phyloP scores from a whole-genome alignment of 495 filamentous ascomycete species.

The Neurospora sublineolata region DNA sequence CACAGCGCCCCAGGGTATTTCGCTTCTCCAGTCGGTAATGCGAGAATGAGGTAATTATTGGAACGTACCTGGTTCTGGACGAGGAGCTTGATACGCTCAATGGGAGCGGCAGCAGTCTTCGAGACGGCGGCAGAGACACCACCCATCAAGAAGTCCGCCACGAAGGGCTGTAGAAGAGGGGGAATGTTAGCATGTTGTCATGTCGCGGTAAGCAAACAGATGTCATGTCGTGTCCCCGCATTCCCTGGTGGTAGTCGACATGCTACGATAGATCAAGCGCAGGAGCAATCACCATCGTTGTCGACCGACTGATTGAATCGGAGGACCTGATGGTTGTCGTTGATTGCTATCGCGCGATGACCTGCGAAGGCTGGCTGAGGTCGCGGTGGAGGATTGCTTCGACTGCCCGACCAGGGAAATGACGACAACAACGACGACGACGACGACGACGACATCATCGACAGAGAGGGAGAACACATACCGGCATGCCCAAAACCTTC shows the following conservation, averaged over 20 bases:
- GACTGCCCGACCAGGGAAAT: conserved; percentile 4
- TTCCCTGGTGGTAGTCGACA: conserved; percentile 26
- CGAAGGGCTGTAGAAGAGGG: conserved; percentile 40
- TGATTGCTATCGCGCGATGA: not conserved
- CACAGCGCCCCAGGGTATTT: conserved; percentile 2
- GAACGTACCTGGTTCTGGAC: conserved; percentile 97
- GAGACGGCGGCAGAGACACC: conserved; percentile 99
- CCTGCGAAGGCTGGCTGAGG: not conserved
- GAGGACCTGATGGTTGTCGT: not conserved
- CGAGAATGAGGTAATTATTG: not conserved
- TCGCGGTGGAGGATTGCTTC: not conserved
- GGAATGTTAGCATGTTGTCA: conserved; percentile 12
- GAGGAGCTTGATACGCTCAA: conserved; percentile 99
- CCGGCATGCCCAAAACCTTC: conserved; percentile 79
- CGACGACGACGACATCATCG: not conserved
- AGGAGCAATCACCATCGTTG: not conserved
- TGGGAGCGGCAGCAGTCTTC: conserved; percentile 98
- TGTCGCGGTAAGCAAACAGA: conserved; percentile 21
- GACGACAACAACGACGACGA: not conserved
- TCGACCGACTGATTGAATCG: not conserved
- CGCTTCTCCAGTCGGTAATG: not conserved
- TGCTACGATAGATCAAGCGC: not conserved
- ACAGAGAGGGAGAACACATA: conserved; percentile 33
- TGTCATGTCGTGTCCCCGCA: conserved; percentile 47
- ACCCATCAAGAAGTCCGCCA: conserved; percentile 99